Percentiles rank a stretch among this genome's conserved stretches.
Evolutionary conservation across 805 yeast genomes (phyloP).

Genomic region (Cyberlindnera veronae): DNA sequence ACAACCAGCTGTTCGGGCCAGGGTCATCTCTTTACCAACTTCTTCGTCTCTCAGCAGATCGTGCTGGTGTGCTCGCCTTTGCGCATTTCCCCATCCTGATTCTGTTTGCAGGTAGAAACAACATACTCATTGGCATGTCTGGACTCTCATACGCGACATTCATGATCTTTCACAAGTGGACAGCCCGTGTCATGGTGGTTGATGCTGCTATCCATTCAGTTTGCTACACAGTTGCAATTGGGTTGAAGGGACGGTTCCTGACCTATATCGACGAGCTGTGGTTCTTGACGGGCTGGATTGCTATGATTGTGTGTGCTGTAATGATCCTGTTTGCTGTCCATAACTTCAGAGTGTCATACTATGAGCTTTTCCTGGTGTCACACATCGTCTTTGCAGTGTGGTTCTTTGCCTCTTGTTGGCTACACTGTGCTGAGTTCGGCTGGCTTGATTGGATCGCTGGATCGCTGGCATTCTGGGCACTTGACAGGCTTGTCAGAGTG

Average conservation of each 20-base stretch:
- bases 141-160: constrained; percentile 65
- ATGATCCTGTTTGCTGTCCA: constrained; percentile 28
- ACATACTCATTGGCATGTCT: constrained; percentile 54
- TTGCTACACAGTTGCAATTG: constrained; percentile 22
- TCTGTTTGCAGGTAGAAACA: constrained; percentile 71
- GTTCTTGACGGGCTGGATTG: constrained; percentile 21
- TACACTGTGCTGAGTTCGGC: constrained; percentile 51
- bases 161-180: constrained; percentile 66
- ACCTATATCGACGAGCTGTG: constrained; percentile 5
- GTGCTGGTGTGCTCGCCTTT: constrained; percentile 29
- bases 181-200: constrained; percentile 44
- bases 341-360: constrained; percentile 47
- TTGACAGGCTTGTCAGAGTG: constrained; percentile 47
- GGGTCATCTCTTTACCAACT: constrained; percentile 9
- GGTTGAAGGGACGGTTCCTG: not conserved
- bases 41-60: constrained; percentile 15
- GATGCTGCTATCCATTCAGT: constrained; percentile 42
- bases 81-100: constrained; percentile 51
- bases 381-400: constrained; percentile 56
- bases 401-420: constrained; percentile 54
- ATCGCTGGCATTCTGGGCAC: constrained; percentile 38
- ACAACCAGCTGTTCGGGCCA: constrained; percentile 21
- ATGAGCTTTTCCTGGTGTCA: constrained; percentile 56
- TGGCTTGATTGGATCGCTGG: constrained; percentile 35
- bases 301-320: constrained; percentile 5